phyloP scores from a whole-genome alignment of 805 yeast species.

The Ogataea trehaloabstinens region DNA sequence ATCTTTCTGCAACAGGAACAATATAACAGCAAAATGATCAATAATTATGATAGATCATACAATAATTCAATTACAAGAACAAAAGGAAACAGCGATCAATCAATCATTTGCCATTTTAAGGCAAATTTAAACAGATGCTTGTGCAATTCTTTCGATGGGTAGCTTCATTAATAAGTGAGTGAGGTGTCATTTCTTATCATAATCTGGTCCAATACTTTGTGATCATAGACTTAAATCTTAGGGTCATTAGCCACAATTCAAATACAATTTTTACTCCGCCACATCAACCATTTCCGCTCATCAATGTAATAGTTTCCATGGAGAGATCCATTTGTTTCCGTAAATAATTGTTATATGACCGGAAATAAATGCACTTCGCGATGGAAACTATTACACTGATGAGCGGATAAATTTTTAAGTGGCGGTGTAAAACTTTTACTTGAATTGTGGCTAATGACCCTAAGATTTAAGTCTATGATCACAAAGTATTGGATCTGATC shows the following conservation, averaged over 20 bases:
- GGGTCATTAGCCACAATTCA: constrained; percentile 2
- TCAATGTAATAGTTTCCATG: constrained; percentile 1
- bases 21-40: not conserved
- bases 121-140: not conserved
- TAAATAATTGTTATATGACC: too few relatives aligned
- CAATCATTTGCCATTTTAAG: constrained; percentile 1
- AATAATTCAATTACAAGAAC: constrained; percentile 1
- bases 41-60: constrained; percentile 1
- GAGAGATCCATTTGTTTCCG: constrained; percentile 1
- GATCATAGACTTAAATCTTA: constrained; percentile 1
- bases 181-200: constrained; percentile 2
- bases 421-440: not conserved
- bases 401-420: not conserved
- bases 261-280: not conserved
- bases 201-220: constrained; percentile 1
- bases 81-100: not conserved
- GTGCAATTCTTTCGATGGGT: not conserved
- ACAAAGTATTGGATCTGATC: constrained; percentile 2
- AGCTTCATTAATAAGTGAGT: constrained; percentile 1
- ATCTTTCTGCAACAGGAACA: constrained; percentile 2
- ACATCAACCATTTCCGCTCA: constrained; percentile 1
- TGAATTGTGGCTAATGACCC: constrained; percentile 2
- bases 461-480: constrained; percentile 1
- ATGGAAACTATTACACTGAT: constrained; percentile 1
- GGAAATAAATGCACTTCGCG: constrained; percentile 1